phyloP scores from a whole-genome alignment of 2,329 filamentous ascomycete species.

The Mollisia scopiformis region DNA sequence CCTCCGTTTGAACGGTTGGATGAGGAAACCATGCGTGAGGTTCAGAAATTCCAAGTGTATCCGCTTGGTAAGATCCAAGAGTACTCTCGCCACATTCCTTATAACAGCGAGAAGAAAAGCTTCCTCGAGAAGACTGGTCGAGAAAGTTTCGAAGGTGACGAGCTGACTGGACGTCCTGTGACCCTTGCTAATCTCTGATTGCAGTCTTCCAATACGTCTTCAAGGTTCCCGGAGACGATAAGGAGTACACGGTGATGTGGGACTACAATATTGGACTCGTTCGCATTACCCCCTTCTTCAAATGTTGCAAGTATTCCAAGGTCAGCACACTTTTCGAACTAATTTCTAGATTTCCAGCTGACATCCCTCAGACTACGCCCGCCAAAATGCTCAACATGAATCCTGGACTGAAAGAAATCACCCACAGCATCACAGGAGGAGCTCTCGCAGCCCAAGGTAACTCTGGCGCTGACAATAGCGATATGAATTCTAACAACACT shows the following conservation, averaged over 20 bases:
- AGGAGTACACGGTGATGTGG: conserved; percentile 84
- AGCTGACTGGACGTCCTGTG: conserved; percentile 11
- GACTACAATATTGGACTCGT: conserved; percentile 95
- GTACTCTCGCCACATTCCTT: conserved; percentile 78
- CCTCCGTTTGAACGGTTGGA: conserved; percentile 72
- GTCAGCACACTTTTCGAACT: conserved; percentile 47
- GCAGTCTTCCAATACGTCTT: conserved; percentile 86
- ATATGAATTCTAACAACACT: conserved; percentile 4
- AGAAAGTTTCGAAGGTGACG: conserved; percentile 78
- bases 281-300: conserved; percentile 93
- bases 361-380: conserved; percentile 72
- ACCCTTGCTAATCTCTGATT: conserved; percentile 26
- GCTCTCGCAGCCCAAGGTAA: conserved; percentile 86
- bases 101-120: conserved; percentile 91
- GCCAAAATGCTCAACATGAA: conserved; percentile 82
- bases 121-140: conserved; percentile 86
- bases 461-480: conserved; percentile 3
- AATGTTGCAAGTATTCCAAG: conserved; percentile 86
- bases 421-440: conserved; percentile 92
- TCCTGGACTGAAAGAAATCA: conserved; percentile 83
- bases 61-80: conserved; percentile 65
- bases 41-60: conserved; percentile 66
- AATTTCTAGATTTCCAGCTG: conserved; percentile 7
- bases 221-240: conserved; percentile 66
- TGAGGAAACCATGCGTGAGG: conserved; percentile 55